These are phyloP conservation scores for Paramecium primaurelia DNA, from an alignment of 73 alveolate species.

Conservation along the genomic window DNA sequence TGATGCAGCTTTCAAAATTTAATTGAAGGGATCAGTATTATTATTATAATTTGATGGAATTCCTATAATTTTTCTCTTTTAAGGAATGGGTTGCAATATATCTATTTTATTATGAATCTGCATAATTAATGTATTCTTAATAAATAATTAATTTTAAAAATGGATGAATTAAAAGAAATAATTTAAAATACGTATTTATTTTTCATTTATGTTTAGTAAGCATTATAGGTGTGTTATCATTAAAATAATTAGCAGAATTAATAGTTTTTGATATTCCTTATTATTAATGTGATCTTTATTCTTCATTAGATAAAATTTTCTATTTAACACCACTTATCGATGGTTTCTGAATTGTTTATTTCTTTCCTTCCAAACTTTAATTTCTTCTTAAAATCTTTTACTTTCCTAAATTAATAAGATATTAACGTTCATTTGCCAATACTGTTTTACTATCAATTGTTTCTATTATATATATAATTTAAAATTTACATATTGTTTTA, in stretches of 20 bases:
- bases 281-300: neutral
- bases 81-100: neutral
- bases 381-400: slow-evolving; percentile 11
- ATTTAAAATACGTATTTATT: neutral
- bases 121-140: neutral
- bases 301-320: neutral
- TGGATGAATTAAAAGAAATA: neutral
- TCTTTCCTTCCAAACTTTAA: slow-evolving; percentile 30
- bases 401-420: slow-evolving; percentile 28
- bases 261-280: neutral
- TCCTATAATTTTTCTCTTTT: neutral
- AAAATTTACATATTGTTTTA: neutral
- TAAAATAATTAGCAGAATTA: neutral
- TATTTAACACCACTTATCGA: neutral
- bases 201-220: slow-evolving; percentile 20
- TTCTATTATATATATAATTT: neutral
- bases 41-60: neutral
- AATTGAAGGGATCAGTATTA: neutral
- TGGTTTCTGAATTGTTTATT: neutral
- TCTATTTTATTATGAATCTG: neutral
- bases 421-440: slow-evolving; percentile 11
- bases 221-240: neutral
- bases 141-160: neutral
- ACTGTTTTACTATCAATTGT: neutral
- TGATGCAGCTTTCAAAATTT: neutral